Conservation (phyloP, 345 rosid genomes). For the Eucalyptus pumila region DNA sequence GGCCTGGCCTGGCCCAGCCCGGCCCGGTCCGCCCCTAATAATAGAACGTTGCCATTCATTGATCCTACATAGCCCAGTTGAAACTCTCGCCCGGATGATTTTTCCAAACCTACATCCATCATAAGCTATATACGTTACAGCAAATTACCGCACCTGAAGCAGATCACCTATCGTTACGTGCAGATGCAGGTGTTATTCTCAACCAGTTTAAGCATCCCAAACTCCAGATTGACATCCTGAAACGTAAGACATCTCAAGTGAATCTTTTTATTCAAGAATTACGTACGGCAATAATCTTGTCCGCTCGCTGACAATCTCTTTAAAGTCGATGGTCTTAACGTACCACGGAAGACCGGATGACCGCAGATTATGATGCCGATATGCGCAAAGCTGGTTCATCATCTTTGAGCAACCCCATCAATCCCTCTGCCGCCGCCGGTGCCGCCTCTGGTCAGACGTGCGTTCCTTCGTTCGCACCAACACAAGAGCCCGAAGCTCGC, state of each 20-base stretch:
- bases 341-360: neutral
- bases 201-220: neutral
- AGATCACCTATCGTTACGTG: neutral
- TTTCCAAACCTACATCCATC: neutral
- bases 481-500: conserved; percentile 28
- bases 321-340: neutral
- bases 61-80: neutral
- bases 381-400: neutral
- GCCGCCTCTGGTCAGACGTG: neutral
- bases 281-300: neutral
- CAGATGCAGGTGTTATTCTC: neutral
- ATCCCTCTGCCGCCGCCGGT: neutral
- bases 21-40: neutral
- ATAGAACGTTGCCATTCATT: neutral
- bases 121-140: neutral
- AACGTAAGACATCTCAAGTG: neutral
- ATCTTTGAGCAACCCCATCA: neutral
- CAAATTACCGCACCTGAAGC: neutral
- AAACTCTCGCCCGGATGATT: neutral
- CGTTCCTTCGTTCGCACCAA: conserved; percentile 3
- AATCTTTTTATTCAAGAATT: neutral
- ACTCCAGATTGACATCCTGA: neutral
- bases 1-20: neutral
- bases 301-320: neutral
- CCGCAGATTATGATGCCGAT: neutral